A percentile compares a stretch with the other conserved stretches of the same genome.
These are phyloP conservation scores for Moricandia arvensis DNA, from an alignment of 345 rosid genomes.

Conservation along the genomic window DNA sequence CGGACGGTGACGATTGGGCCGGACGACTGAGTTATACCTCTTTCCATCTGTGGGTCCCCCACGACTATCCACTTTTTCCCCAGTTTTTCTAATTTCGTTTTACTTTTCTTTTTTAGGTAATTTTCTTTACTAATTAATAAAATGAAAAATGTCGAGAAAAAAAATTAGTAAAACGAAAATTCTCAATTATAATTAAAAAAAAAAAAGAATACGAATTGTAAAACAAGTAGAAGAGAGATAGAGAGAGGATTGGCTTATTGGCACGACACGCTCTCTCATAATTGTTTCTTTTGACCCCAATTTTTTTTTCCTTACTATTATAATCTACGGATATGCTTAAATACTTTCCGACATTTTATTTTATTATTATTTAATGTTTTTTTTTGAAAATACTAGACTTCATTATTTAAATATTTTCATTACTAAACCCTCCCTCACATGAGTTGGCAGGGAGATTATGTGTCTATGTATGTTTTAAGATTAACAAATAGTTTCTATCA, in stretches of 20 bases:
- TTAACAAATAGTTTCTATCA: neutral
- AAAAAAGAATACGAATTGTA: too few species aligned
- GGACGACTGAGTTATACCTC: conserved; percentile 59
- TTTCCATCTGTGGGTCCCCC: conserved; percentile 40
- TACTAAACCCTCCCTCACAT: neutral
- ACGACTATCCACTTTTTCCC: neutral
- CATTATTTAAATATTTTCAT: neutral
- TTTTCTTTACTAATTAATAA: too few species aligned
- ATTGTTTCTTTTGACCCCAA: conserved; percentile 37
- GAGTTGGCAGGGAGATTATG: conserved; percentile 1
- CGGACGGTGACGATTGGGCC: conserved; percentile 46
- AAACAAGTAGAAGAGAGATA: conserved; percentile 9
- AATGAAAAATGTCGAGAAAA: too few species aligned
- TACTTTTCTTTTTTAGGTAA: too few species aligned
- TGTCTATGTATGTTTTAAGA: neutral
- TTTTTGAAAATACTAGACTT: neutral
- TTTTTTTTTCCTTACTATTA: neutral
- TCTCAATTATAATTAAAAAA: neutral
- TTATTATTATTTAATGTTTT: neutral
- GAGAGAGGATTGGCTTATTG: conserved; percentile 21
- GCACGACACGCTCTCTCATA: conserved; percentile 38
- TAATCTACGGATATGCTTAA: neutral
- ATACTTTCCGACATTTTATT: conserved; percentile 5
- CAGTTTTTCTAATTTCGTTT: neutral
- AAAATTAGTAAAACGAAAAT: too few species aligned